Evolutionary conservation across 257 asterid genomes (phyloP).

Genomic region (Gentiana straminea): DNA sequence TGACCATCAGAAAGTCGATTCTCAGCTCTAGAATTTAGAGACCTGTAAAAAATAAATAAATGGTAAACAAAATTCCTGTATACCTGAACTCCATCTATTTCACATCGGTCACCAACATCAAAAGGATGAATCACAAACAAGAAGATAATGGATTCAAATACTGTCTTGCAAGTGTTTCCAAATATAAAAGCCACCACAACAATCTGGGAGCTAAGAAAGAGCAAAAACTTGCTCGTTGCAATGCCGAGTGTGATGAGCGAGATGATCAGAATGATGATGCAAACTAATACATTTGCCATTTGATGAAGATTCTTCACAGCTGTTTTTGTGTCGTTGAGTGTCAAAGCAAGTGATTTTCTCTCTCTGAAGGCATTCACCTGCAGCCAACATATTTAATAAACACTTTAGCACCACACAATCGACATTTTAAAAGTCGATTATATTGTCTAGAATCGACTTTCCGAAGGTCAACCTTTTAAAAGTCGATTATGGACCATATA

Average conservation of each 20-base stretch:
- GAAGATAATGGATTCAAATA: constrained; percentile 72
- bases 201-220: constrained; percentile 74
- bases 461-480: too few relatives aligned
- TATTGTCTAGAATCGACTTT: too few relatives aligned
- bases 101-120: constrained; percentile 91
- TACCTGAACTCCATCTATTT: constrained; percentile 78
- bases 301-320: constrained; percentile 78
- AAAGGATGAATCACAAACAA: constrained; percentile 83
- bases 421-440: too few relatives aligned
- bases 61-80: not conserved
- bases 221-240: constrained; percentile 55
- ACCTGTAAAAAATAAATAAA: not conserved
- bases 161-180: constrained; percentile 79
- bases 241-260: constrained; percentile 56
- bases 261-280: constrained; percentile 38
- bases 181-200: constrained; percentile 78
- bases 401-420: too few relatives aligned
- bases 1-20: too few relatives aligned
- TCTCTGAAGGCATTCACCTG: constrained; percentile 82
- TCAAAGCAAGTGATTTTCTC: constrained; percentile 77
- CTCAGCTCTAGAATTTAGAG: not conserved
- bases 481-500: too few relatives aligned
- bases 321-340: constrained; percentile 82
- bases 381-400: not conserved
- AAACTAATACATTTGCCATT: constrained; percentile 55